Base-by-base conservation (phyloP, 169 alveolate species). In the Eimeria necatrix region DNA sequence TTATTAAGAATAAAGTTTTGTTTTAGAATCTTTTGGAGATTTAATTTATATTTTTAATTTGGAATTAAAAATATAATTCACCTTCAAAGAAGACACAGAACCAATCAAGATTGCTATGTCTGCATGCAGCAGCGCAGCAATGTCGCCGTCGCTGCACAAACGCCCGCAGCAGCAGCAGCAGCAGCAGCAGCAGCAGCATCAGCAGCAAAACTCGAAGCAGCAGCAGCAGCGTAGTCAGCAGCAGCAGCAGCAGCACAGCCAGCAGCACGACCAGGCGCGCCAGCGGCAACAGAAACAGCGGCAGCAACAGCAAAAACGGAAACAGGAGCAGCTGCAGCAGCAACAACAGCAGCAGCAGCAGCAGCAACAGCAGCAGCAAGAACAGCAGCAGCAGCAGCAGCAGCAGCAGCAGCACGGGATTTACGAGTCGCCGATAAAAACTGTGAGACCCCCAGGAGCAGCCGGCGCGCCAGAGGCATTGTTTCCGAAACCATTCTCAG, bases 371-470 rank as follows among this genome's bases (percentile, higher is more conserved):
- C 41, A 49, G 4, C 86, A 49, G 41, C 2, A 46, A 60, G 61
- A 76, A 14, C 64, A 4, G 46, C 48, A 68, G 46, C 78, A 68
- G 46, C 78, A 68, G 7, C 14, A 76, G 24, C 60, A 76, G 86
- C 86, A 41, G 60, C 86, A 76, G 24, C 56, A 76, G 86, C 5
- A 76, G 41, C 22, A 46, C 86, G 8, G 26, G 46, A 8, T 71
- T 80, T 5, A 80, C 90, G 90, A 80, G 90, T 80, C 90, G 53
- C 90, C 90, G 61, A 80, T 24, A 52, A 80, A 80, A 71, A 80
- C 90, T 2, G 90, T 80, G 51, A 80, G 90, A 20, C 18, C 18
- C 86, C 22, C 81, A 7, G 26, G 4, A n/a, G 70, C 4, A 22
- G 46, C 8, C 64, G 46, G 32, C 70, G 60, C 48, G 64, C 14